Base-by-base conservation (phyloP, 2,329 filamentous ascomycete genomes). In the Cercospora canescens region DNA sequence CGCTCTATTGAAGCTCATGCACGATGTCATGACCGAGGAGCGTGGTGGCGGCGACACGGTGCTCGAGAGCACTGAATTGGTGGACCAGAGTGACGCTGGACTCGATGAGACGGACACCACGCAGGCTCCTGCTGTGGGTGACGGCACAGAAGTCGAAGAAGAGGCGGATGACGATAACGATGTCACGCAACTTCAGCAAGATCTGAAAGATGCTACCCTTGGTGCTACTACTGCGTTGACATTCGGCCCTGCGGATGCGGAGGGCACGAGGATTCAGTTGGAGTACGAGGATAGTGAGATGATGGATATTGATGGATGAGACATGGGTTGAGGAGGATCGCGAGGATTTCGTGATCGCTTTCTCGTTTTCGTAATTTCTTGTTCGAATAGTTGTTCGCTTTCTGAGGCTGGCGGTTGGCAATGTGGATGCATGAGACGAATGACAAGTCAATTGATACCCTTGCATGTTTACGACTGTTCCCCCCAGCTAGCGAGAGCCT, bases 1-100 rank as follows among this genome's bases (percentile, higher is more conserved):
- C 21, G 73, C 73, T 7, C 71, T 89, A 11, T 80, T 85, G 62
- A 86, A 88, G 70, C 81, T 85, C 14, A 81, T 88, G 64, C 81
- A 84, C 64, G 82, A 77, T 65, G 69, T 74, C 32, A 74, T 72
- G 62, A 74, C 75, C 4, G 73, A 70, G 18, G 74, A 78, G 69
- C 70, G 73, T 16, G 76, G 73, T 21, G 75, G 73, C 12, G 74
- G 72, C 6, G 75, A 76, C 55, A 77, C 76, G 14, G 69, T 74
- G 3, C 30, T 76, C 3, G 71, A 74, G 26, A 66, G 62, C 1
- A 75, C 73, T 2, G 72, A 75, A 45, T 3, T 70, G 18, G 39
- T 34, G n/a, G 65, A 64, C 14, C 63, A 59, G 16, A 64, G 66
- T 21, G 64, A 67, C 21, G 62, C 63, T 14, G 64, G 59, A 12